Base-by-base conservation (phyloP, 2,329 filamentous ascomycete genomes). In the Scedosporium dehoogii region DNA sequence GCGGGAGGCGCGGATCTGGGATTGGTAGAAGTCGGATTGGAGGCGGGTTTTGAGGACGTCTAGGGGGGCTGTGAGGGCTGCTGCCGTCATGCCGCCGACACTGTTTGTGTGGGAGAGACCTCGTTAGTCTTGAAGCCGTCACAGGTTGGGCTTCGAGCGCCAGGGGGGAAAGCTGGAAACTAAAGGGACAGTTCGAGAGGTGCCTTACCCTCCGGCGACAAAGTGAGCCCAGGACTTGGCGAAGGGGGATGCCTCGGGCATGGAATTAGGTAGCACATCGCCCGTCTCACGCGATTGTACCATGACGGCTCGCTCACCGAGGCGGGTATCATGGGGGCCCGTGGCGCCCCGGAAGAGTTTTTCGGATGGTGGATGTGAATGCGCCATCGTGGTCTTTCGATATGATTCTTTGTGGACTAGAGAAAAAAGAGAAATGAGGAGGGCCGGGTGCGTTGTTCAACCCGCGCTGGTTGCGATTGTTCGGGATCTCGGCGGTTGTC, bases 31-130 rank as follows among this genome's bases (percentile, higher is more conserved):
- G 71, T 96, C 92, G 70, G 91, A 96, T 73, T 97, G 93, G 3
- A 97, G 81, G 42, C 93, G 86, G 10, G 93, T 97, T 74, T 96
- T 96, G 59, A 97, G 83, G 38, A 97, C 92, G 71, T 97, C 93
- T 64, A 97, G 88, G 23, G 93, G 93, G 7, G 91, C 92, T 1
- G 93, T 97, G n/a, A 97, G 76, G n/a, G 90, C 87, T 25, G 93
- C 90, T 10, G 93, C 88, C 18, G 91, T 92, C 87, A 96, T 96
- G 68, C 92, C 92, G 68, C 92, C 92, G 60, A 91, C 77, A 51
- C 92, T 96, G 67, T 41, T 66, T 44, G 6, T 27, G 6, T 27
- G 16, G 65, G 62, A 68, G 59, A 72, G 66, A 56, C 56, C 59
- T 9, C 51, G 42, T 61, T 12, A 18, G 44, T 18, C 16, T 61